Conservation (phyloP, 257 asterid genomes). For the Perilla frutescens region DNA sequence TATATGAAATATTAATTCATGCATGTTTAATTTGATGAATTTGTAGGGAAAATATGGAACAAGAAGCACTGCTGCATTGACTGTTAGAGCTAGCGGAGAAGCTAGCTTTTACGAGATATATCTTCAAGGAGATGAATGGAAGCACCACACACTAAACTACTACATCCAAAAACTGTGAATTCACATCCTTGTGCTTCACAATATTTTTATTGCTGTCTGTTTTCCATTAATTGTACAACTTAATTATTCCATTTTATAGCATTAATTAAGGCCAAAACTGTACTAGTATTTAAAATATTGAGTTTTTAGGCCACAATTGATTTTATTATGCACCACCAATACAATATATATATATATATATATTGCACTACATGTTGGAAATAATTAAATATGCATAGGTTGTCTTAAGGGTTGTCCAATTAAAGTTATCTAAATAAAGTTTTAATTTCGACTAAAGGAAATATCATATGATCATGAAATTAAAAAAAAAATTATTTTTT, state of each 20-base stretch:
- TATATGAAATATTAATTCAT: background rate
- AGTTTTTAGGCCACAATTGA: background rate
- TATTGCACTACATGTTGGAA: background rate
- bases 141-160: conserved; percentile 52
- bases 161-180: conserved; percentile 41
- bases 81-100: conserved; percentile 56
- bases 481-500: too few species aligned
- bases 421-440: too few species aligned
- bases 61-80: conserved; percentile 65
- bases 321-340: background rate
- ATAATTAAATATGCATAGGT: too few species aligned
- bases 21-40: background rate
- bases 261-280: background rate
- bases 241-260: background rate
- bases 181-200: too few species aligned
- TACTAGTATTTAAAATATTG: background rate
- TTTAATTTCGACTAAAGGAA: too few species aligned
- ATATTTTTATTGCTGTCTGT: background rate
- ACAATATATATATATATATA: too few species aligned
- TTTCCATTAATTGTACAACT: background rate
- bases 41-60: conserved; percentile 61
- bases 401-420: too few species aligned
- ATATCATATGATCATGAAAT: too few species aligned
- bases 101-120: conserved; percentile 63
- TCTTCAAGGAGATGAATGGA: conserved; percentile 58